Evolutionary conservation across 169 alveolate genomes (phyloP).

Genomic region (Eimeria falciformis): DNA sequence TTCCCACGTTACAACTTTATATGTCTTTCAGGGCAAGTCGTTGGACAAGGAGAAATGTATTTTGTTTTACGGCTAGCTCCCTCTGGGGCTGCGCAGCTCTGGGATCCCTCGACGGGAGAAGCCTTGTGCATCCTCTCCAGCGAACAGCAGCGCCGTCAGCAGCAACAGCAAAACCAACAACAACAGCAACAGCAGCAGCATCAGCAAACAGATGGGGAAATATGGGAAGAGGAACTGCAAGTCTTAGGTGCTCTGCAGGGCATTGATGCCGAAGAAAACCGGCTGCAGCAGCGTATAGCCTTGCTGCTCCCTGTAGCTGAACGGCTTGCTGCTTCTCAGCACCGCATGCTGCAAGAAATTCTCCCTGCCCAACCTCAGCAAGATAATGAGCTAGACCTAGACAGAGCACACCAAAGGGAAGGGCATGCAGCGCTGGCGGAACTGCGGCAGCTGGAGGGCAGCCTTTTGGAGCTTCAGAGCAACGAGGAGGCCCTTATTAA

Average conservation of each 20-base stretch:
- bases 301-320: neutral
- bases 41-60: conserved; percentile 32
- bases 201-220: neutral
- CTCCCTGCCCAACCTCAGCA: neutral
- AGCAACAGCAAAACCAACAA: conserved; percentile 13
- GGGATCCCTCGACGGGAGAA: conserved; percentile 61
- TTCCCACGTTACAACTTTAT: neutral
- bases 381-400: neutral
- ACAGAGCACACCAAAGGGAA: neutral
- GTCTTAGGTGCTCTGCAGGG: neutral
- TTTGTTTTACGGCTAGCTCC: conserved; percentile 64
- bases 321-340: neutral
- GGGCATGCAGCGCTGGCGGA: neutral
- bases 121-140: conserved; percentile 1
- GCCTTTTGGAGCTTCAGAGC: neutral
- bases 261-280: neutral
- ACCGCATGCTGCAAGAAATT: conserved; percentile 3
- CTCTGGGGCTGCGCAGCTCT: conserved; percentile 49
- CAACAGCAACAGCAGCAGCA: neutral
- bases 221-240: neutral
- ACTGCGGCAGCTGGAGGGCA: neutral
- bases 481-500: neutral
- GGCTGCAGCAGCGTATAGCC: conserved; percentile 25
- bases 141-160: neutral
- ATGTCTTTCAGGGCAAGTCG: conserved; percentile 4